phyloP scores from a whole-genome alignment of 2,329 filamentous ascomycete species.

The Tolypocladium inflatum region DNA sequence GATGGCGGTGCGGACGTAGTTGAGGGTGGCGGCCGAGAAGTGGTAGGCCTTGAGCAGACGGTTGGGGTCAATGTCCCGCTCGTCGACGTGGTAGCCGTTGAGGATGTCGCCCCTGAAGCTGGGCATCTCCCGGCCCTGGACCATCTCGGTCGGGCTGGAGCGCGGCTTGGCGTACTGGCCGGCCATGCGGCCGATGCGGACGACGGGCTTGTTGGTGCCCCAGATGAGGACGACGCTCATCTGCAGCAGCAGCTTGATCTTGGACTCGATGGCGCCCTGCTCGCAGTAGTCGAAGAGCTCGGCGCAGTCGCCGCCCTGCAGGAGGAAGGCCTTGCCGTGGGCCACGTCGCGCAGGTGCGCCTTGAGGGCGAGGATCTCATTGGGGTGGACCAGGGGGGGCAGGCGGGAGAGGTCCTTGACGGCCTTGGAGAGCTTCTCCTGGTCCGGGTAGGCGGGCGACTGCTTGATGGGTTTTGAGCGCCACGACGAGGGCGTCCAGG shows the following conservation, averaged over 20 bases:
- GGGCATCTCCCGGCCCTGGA: constrained; percentile 72
- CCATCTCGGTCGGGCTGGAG: constrained; percentile 75
- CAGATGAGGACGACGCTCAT: constrained; percentile 96
- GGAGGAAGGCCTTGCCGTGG: constrained; percentile 79
- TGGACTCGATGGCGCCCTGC: constrained; percentile 80
- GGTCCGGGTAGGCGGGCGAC: constrained; percentile 59
- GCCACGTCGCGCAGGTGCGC: constrained; percentile 76
- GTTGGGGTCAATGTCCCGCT: constrained; percentile 71
- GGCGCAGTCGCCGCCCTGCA: constrained; percentile 95
- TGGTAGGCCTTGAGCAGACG: constrained; percentile 87
- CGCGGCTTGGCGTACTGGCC: constrained; percentile 96
- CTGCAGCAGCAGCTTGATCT: constrained; percentile 92
- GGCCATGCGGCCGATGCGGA: constrained; percentile 91
- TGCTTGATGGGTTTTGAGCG: constrained; percentile 72
- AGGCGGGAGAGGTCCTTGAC: constrained; percentile 56
- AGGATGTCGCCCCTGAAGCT: constrained; percentile 94
- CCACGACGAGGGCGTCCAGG: constrained; percentile 61
- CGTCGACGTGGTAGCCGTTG: constrained; percentile 73
- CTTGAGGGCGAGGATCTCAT: constrained; percentile 73
- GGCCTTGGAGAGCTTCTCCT: constrained; percentile 47
- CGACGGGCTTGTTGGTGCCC: constrained; percentile 71
- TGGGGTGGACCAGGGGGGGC: constrained; percentile 70
- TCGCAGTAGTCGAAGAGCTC: constrained; percentile 97
- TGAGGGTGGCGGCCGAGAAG: constrained; percentile 87
- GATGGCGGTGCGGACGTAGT: constrained; percentile 80